Conservation (phyloP, 805 yeast species). For the Ogataea pini region DNA sequence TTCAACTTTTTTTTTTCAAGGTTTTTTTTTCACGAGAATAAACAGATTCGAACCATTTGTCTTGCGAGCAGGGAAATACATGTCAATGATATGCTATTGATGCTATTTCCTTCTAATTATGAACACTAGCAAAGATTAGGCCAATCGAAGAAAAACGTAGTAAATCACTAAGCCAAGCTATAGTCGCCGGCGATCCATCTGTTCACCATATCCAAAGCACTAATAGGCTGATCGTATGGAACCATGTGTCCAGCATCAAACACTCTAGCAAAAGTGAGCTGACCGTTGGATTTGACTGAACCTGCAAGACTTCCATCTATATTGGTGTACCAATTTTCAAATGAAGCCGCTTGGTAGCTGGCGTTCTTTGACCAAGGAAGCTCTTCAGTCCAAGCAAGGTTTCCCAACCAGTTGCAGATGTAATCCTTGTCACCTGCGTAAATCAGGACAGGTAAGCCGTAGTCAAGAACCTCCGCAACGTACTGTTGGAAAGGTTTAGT, state of each 20-base stretch:
- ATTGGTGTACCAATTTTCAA: slow-evolving; percentile 31
- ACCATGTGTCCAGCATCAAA: slow-evolving; percentile 97
- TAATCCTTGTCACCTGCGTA: slow-evolving; percentile 97
- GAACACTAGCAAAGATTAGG: neutral
- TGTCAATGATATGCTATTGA: neutral
- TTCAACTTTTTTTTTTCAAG: neutral
- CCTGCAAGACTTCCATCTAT: slow-evolving; percentile 36
- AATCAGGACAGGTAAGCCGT: slow-evolving; percentile 76
- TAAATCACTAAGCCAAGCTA: slow-evolving; percentile 13
- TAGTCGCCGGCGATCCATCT: slow-evolving; percentile 79
- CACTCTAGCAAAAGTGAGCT: slow-evolving; percentile 79
- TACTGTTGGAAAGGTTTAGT: slow-evolving; percentile 83
- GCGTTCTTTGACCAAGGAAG: slow-evolving; percentile 46
- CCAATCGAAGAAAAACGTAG: neutral
- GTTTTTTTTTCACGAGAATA: too few species aligned
- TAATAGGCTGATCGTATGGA: slow-evolving; percentile 84
- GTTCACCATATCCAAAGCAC: slow-evolving; percentile 77
- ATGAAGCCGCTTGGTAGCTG: slow-evolving; percentile 21
- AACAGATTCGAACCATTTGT: too few species aligned
- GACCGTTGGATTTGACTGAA: slow-evolving; percentile 47
- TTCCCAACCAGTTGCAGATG: slow-evolving; percentile 96
- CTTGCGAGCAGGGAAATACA: slow-evolving; percentile 5
- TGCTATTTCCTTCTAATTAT: neutral
- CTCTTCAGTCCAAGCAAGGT: slow-evolving; percentile 78
- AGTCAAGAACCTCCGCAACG: slow-evolving; percentile 70